A percentile compares a stretch with the other conserved stretches of the same genome.
phyloP scores from a whole-genome alignment of 192 early-diverging fungal species.

The Podila minutissima region DNA sequence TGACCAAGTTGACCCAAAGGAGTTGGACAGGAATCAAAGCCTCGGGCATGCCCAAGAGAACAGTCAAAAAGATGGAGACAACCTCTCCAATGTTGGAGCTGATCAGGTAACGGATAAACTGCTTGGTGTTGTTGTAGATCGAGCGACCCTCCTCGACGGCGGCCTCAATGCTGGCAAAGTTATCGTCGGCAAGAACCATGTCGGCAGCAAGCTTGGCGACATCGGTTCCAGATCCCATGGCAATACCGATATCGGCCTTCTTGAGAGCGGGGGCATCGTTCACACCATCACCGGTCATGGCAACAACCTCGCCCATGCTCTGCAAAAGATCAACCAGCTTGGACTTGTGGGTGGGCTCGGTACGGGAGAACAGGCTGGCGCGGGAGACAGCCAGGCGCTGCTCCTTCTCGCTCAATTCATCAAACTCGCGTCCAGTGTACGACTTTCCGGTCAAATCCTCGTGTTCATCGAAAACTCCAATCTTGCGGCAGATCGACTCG shows the following conservation, averaged over 20 bases:
- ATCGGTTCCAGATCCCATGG: conserved; percentile 99
- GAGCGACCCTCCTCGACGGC: conserved; percentile 97
- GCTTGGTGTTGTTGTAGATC: conserved; percentile 99
- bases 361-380: conserved; percentile 92
- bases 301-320: conserved; percentile 82
- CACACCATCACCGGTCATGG: conserved; percentile 99
- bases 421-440: conserved; percentile 97
- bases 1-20: conserved; percentile 99
- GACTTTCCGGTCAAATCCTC: conserved; percentile 73
- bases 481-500: conserved; percentile 93
- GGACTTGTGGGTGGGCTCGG: conserved; percentile 96
- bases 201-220: conserved; percentile 98
- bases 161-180: conserved; percentile 98
- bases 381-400: conserved; percentile 76
- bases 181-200: conserved; percentile 98
- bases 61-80: conserved; percentile 96
- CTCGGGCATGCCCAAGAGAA: conserved; percentile 96
- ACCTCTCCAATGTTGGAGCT: conserved; percentile 99
- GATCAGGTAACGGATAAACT: conserved; percentile 99
- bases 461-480: conserved; percentile 86
- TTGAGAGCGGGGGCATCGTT: conserved; percentile 99
- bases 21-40: conserved; percentile 98
- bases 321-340: conserved; percentile 94
- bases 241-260: conserved; percentile 98
- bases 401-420: conserved; percentile 78